Conservation (phyloP, 768 basidiomycete species). For the Rhizopogon rudus region DNA sequence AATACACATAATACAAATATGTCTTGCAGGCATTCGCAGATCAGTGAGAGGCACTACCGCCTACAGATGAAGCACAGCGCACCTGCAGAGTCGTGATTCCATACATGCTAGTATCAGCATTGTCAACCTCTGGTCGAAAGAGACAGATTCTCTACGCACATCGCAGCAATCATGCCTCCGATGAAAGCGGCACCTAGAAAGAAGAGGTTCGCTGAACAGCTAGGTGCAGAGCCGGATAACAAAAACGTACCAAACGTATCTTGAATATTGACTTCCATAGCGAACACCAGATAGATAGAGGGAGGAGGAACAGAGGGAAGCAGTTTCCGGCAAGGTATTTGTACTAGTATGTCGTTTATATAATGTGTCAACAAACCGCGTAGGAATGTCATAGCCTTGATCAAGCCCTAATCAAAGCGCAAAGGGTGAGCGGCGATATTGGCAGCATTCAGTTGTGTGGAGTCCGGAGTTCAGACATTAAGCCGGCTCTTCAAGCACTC, state of each 20-base stretch:
- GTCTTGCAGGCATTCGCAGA: constrained; percentile 7
- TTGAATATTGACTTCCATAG: background rate
- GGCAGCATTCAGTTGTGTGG: no score
- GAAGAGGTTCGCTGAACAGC: background rate
- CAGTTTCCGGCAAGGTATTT: background rate
- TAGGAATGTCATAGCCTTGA: no score
- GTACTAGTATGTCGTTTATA: background rate
- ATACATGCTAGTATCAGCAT: constrained; percentile 9
- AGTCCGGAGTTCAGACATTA: no score
- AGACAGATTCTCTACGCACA: constrained; percentile 7
- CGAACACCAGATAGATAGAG: background rate
- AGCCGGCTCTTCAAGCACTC: no score
- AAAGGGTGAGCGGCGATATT: no score
- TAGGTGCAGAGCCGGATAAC: background rate
- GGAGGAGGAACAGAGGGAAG: background rate
- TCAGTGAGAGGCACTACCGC: background rate
- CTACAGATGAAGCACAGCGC: background rate
- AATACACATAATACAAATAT: constrained; percentile 19
- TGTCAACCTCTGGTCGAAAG: background rate
- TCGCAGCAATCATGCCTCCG: background rate
- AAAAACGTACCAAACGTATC: constrained; percentile 7
- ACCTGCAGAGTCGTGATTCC: constrained; percentile 20
- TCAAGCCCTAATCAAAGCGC: no score
- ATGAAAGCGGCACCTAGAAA: no score
- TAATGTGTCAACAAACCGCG: background rate